A percentile compares a stretch with the other conserved stretches of the same genome.
Conservation (phyloP, 345 rosid species). For the Hypericum perforatum region DNA sequence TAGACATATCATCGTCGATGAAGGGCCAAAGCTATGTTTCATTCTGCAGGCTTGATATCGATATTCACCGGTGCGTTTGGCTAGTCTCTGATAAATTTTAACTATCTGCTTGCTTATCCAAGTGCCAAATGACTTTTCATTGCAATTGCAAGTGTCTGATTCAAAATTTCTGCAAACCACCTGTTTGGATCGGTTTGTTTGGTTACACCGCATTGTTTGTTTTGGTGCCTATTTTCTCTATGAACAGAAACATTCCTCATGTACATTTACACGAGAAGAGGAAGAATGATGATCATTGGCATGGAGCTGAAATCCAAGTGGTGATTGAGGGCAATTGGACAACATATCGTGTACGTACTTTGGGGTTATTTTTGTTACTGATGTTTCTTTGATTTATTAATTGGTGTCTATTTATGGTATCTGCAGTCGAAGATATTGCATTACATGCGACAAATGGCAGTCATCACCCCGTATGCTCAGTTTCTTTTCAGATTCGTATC, state of each 20-base stretch:
- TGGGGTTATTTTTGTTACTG: background rate
- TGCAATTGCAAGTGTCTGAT: too few relatives aligned
- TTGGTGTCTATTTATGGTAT: constrained; percentile 14
- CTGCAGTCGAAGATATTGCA: constrained; percentile 94
- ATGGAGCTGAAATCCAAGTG: constrained; percentile 90
- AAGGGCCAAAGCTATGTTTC: constrained; percentile 60
- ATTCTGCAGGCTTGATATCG: constrained; percentile 90
- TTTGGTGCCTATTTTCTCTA: background rate
- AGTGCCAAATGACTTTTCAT: too few relatives aligned
- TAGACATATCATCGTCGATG: constrained; percentile 90
- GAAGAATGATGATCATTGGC: constrained; percentile 60
- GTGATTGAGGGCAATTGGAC: constrained; percentile 99
- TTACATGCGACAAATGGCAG: constrained; percentile 98
- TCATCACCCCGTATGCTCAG: constrained; percentile 91
- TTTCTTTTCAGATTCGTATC: constrained; percentile 75
- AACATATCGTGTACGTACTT: constrained; percentile 66
- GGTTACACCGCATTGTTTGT: background rate
- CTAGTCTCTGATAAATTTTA: too few relatives aligned
- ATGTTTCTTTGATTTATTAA: background rate
- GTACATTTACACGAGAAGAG: constrained; percentile 81
- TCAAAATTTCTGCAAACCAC: too few relatives aligned
- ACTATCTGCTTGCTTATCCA: too few relatives aligned
- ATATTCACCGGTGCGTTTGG: constrained; percentile 66
- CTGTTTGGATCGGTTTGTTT: too few relatives aligned
- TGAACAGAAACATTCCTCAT: constrained; percentile 83